Evolutionary conservation across 352 stramenopile species (phyloP).

Genomic region (Pythium sukuiense): DNA sequence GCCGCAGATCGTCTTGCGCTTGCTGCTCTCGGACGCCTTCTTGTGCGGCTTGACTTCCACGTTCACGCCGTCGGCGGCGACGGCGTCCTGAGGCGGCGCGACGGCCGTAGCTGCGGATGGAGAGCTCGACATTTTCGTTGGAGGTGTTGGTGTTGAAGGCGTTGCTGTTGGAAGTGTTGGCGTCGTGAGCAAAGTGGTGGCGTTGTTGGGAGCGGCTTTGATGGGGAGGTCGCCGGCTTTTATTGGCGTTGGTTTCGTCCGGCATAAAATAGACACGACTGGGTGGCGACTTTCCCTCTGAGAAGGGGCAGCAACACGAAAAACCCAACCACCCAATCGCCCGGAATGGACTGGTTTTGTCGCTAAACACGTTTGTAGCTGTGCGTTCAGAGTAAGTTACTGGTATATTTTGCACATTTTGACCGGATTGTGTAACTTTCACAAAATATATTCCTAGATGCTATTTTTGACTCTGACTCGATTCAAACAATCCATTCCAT

Average conservation of each 20-base stretch:
- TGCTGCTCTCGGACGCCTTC: slow-evolving; percentile 22
- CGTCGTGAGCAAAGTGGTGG: neutral
- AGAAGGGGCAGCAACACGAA: slow-evolving; percentile 4
- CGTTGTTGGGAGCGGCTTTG: neutral
- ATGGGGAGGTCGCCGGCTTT: neutral
- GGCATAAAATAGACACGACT: slow-evolving; percentile 6
- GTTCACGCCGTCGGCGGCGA: slow-evolving; percentile 39
- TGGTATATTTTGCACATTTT: too few relatives aligned
- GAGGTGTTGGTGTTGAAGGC: neutral
- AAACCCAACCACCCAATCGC: neutral
- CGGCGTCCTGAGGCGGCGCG: neutral
- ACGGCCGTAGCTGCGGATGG: slow-evolving; percentile 1
- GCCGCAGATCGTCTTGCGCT: slow-evolving; percentile 59
- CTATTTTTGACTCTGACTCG: too few relatives aligned
- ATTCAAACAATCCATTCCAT: too few relatives aligned
- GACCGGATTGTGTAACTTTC: too few relatives aligned
- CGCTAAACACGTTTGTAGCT: neutral
- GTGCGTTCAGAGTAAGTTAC: too few relatives aligned
- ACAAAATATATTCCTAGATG: too few relatives aligned
- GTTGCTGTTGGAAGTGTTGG: neutral
- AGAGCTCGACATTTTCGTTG: slow-evolving; percentile 11
- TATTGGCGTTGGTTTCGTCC: neutral
- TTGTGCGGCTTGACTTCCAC: slow-evolving; percentile 66
- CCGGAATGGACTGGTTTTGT: neutral
- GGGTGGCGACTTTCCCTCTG: neutral